phyloP scores from a whole-genome alignment of 176 grass and related monocot species.

The Bonia amplexicaulis region DNA sequence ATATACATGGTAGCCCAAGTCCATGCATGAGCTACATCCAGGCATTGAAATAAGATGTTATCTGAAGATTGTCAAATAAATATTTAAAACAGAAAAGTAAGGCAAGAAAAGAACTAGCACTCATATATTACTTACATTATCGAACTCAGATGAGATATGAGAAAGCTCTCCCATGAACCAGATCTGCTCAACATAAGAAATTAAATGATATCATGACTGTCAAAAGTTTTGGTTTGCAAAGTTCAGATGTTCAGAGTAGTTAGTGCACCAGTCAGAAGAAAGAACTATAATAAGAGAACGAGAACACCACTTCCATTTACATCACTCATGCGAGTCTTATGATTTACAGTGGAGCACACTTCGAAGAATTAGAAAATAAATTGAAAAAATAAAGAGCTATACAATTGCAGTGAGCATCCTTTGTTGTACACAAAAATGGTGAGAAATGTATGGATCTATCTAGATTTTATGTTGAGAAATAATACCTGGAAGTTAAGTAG shows the following conservation, averaged over 20 bases:
- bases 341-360: constrained; percentile 6
- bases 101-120: neutral
- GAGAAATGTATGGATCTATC: neutral
- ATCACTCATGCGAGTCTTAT: constrained; percentile 13
- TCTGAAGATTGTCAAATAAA: constrained; percentile 8
- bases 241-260: constrained; percentile 17
- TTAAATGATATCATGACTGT: constrained; percentile 25
- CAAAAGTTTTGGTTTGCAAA: neutral
- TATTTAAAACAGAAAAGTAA: constrained; percentile 27
- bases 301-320: constrained; percentile 6
- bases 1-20: neutral
- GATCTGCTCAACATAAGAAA: constrained; percentile 53
- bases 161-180: constrained; percentile 99
- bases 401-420: neutral
- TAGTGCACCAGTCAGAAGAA: neutral
- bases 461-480: constrained; percentile 16
- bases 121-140: constrained; percentile 74
- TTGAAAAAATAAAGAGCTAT: neutral
- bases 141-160: constrained; percentile 89
- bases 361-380: neutral
- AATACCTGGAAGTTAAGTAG: neutral
- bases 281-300: neutral
- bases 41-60: neutral
- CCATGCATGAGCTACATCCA: neutral
- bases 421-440: neutral